Evolutionary conservation across 139 green algal genomes (phyloP).

Genomic region (Trebouxia sp.): DNA sequence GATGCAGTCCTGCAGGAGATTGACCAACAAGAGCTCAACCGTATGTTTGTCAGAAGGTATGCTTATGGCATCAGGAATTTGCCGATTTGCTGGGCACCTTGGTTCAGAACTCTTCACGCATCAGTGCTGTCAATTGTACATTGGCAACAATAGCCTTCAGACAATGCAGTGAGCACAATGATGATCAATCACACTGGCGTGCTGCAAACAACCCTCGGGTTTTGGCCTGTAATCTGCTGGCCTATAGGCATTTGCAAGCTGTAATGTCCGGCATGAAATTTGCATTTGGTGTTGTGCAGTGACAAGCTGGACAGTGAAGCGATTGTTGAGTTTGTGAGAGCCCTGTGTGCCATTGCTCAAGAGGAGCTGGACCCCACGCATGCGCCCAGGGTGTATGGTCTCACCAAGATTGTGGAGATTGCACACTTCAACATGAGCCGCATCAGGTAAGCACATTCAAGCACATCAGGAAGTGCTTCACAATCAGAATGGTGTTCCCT

Average conservation of each 20-base stretch:
- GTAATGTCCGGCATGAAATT: no score
- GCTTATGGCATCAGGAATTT: no score
- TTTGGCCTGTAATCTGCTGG: no score
- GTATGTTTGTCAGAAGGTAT: conserved; percentile 62
- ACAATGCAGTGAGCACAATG: no score
- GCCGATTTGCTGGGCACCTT: no score
- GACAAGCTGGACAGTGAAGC: conserved; percentile 79
- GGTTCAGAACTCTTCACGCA: no score
- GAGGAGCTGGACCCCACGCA: conserved; percentile 63
- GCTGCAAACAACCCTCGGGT: no score
- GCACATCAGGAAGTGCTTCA: no score
- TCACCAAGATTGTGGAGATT: conserved; percentile 97
- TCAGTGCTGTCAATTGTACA: background rate
- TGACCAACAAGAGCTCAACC: conserved; percentile 57
- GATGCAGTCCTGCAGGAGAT: conserved; percentile 38
- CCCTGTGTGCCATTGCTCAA: conserved; percentile 68
- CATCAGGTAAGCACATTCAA: conserved; percentile 81
- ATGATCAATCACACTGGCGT: no score
- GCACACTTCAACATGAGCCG: conserved; percentile 98
- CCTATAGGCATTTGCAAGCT: no score
- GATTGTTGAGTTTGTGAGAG: conserved; percentile 90
- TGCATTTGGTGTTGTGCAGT: conserved; percentile 37
- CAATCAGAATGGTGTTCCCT: no score
- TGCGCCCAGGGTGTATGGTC: conserved; percentile 84
- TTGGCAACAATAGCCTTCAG: no score